Evolutionary conservation across 768 basidiomycete genomes (phyloP), one percentile per base, ranked within the genome.

Genomic region (Mycena vulgaris): DNA sequence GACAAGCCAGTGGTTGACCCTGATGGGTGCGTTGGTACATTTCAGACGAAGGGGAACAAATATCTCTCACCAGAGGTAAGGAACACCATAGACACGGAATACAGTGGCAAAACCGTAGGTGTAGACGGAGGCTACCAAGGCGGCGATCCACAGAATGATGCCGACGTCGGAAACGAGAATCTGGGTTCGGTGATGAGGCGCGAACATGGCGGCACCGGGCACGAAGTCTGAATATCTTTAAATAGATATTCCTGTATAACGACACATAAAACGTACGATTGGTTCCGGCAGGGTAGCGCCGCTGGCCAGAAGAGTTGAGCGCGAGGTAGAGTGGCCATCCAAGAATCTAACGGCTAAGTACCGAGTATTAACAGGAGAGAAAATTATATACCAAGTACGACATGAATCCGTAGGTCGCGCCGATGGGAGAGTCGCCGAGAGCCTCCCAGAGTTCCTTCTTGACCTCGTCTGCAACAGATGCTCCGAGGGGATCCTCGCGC

Each of bases 1-100:
- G 66, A 98, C 95, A 62, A 98, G 88, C 96, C 96, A 98, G 86
- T 96, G 95, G 86, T 95, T 95, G 62, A 93, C 90, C 91, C 89
- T 92, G 68, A 13, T 16, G 13, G n/a, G 45, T 5, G 49, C 27
- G 49, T 70, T 5, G 21, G 35, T 59, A 60, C 11, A 56, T 51
- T 16, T 10, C 4, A 3, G 31, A 63, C 39, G 25, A 14, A 52
- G 16, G 13, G 33, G 23, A 17, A 42, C 2, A 9, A 19, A 48
- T n/a, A 21, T 17, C n/a, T 76, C 80, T 23, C 59, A 87, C 93
- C 94, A 95, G 69, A 99, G 86, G 84, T 98, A 99, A 60, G 97
- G 96, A 21, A 94, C 87, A 63, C 94, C 79, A 80, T 98, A 99
- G 72, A 93, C 82, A 71, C 89, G 87, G 83, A 94, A 89, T 57